Evolutionary conservation across 306 rosid genomes (phyloP).

Genomic region (Delonix regia): DNA sequence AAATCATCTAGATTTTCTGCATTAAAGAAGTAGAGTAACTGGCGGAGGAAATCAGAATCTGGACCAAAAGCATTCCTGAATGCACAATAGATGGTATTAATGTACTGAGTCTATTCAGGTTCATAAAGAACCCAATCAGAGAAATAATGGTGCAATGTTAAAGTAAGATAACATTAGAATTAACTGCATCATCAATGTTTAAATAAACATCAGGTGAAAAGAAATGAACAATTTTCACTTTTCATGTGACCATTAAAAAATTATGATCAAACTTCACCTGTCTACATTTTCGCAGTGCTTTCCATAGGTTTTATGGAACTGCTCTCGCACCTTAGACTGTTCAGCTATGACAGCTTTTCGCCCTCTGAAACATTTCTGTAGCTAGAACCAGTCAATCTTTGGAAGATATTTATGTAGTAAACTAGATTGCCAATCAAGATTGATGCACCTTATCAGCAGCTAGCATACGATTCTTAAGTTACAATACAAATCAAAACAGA

Average conservation of each 20-base stretch:
- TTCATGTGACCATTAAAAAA: slow-evolving; percentile 19
- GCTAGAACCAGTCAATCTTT: slow-evolving; percentile 61
- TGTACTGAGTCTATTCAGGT: background rate
- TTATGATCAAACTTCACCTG: slow-evolving; percentile 57
- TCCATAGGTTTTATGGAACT: slow-evolving; percentile 65
- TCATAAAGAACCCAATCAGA: background rate
- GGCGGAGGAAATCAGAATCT: slow-evolving; percentile 86
- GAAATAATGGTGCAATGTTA: slow-evolving; percentile 24
- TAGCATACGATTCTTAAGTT: slow-evolving; percentile 7
- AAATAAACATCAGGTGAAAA: slow-evolving; percentile 2
- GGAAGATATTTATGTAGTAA: slow-evolving; percentile 28
- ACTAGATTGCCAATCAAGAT: slow-evolving; percentile 6
- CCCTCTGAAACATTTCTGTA: slow-evolving; percentile 99
- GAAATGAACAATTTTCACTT: slow-evolving; percentile 15
- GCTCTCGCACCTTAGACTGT: slow-evolving; percentile 68
- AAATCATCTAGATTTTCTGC: slow-evolving; percentile 65
- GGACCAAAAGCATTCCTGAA: slow-evolving; percentile 85
- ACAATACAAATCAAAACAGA: slow-evolving; percentile 27
- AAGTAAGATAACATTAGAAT: slow-evolving; percentile 15
- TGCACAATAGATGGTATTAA: slow-evolving; percentile 40
- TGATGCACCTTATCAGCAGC: slow-evolving; percentile 21
- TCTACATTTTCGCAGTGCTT: slow-evolving; percentile 64
- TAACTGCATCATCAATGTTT: slow-evolving; percentile 8
- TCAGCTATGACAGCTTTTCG: slow-evolving; percentile 67
- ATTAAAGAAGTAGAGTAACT: slow-evolving; percentile 83